Conservation (phyloP, 305 asterid species). For the Rubia peregrina region DNA sequence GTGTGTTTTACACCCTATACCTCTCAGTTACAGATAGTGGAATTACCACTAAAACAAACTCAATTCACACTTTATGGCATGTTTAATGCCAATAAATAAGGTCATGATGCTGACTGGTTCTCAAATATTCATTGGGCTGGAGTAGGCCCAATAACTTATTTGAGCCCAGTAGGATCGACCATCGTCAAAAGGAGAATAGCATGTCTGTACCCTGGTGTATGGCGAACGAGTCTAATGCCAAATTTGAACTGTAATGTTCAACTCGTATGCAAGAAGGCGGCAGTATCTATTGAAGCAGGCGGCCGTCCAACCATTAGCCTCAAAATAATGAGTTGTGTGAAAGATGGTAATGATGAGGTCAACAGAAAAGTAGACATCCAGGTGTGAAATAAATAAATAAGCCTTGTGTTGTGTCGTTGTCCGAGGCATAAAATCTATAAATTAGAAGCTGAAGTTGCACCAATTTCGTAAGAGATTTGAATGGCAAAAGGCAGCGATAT, state of each 20-base stretch:
- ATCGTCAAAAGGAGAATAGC: too few species aligned
- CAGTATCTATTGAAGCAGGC: neutral
- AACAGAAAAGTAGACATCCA: neutral
- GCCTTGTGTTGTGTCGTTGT: neutral
- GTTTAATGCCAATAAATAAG: too few species aligned
- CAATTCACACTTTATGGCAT: too few species aligned
- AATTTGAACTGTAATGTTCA: neutral
- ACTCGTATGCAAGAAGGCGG: neutral
- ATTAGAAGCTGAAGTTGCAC: neutral
- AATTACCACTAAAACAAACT: too few species aligned
- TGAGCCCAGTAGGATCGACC: too few species aligned
- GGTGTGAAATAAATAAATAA: neutral
- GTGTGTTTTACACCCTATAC: too few species aligned
- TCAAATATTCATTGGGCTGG: too few species aligned
- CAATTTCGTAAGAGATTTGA: neutral
- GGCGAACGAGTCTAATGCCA: neutral
- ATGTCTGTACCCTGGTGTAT: too few species aligned
- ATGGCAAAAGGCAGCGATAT: conserved; percentile 10
- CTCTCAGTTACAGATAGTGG: too few species aligned
- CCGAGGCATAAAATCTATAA: neutral
- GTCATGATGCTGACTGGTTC: too few species aligned
- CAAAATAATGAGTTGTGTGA: neutral
- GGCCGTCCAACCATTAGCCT: neutral
- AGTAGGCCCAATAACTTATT: too few species aligned
- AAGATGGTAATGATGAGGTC: neutral